Evolutionary conservation across 2,329 filamentous ascomycete species (phyloP).

Genomic region (Colletotrichum sp.): DNA sequence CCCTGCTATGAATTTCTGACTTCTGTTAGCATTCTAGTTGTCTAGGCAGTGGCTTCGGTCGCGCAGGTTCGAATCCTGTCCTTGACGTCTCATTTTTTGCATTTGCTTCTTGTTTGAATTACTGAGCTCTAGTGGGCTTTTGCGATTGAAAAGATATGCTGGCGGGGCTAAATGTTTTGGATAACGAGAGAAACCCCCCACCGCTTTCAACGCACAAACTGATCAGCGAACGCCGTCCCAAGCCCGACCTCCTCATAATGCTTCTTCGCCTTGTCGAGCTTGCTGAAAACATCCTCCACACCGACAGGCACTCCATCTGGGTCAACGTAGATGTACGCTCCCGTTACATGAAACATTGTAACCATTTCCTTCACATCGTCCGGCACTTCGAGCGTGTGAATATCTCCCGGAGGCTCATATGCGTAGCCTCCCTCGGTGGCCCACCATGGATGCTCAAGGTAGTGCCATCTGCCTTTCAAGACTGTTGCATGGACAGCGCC

Average conservation of each 20-base stretch:
- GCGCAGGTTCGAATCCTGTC: slow-evolving; percentile 2
- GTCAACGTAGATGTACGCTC: slow-evolving; percentile 38
- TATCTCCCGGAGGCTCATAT: slow-evolving; percentile 37
- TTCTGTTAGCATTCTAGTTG: not conserved
- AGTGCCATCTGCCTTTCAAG: slow-evolving; percentile 36
- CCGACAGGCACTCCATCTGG: slow-evolving; percentile 32
- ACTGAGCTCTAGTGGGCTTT: not conserved
- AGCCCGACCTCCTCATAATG: slow-evolving; percentile 37
- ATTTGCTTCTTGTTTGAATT: not conserved
- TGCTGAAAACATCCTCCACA: slow-evolving; percentile 38
- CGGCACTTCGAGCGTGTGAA: slow-evolving; percentile 38
- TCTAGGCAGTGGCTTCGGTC: not conserved
- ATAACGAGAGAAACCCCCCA: not conserved
- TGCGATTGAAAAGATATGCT: not conserved
- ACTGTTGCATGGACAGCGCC: slow-evolving; percentile 36
- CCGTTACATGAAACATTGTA: slow-evolving; percentile 38
- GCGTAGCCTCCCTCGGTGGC: slow-evolving; percentile 36
- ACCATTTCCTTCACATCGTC: slow-evolving; percentile 37
- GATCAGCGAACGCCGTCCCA: slow-evolving; percentile 28
- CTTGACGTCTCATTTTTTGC: not conserved
- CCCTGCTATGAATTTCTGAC: not conserved
- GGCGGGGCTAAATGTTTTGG: not conserved
- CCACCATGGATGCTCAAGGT: slow-evolving; percentile 40
- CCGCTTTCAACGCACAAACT: not conserved
- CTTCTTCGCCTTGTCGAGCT: slow-evolving; percentile 30